Evolutionary conservation across 768 basidiomycete species (phyloP), one percentile per base, ranked within the genome.

Genomic region (Cyclocybe cylindracea): DNA sequence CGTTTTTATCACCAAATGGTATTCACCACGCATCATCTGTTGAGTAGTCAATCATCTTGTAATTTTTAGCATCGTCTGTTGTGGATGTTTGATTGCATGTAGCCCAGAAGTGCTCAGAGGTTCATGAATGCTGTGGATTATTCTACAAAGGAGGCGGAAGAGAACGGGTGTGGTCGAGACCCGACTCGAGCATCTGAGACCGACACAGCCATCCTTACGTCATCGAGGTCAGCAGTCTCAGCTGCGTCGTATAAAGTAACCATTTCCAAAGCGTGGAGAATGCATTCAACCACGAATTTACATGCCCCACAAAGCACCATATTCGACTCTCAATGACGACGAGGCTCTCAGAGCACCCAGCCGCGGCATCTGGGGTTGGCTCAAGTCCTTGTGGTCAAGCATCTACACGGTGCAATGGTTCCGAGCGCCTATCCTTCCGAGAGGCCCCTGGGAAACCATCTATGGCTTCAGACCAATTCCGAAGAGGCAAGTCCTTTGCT

Each of bases 401-500:
- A 10, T 55, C 9, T 32, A 35, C 11, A 35, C 46, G 3, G 29
- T 49, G 6, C 34, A 32, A 10, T 62, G 61, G 58, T 62, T 48
- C 29, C 52, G 51, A 29, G 14, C 52, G 19, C 61, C 61, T 9
- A 45, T 43, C 10, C 57, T 62, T 8, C 57, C 57, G 10, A 37
- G 33, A 37, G 59, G 58, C 11, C 61, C 52, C 44, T 58, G 58
- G 56, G 50, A 50, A 42, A 51, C 61, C 10, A 32, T 29, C 10
- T 62, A 58, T 33, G 54, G 58, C 3, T 57, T 49, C 48, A 48
- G 46, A 37, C 58, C 56, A 32, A 39, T 56, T 16, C 51, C 55
- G 16, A 53, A 50, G 42, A 51, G 53, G 53, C 44, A 10, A 31
- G 44, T 32, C 37, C 46, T 52, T 34, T 19, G 46, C n/a, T 36